These are phyloP conservation scores for Suillus luteus DNA, from an alignment of 768 basidiomycete species.

Conservation along the genomic window DNA sequence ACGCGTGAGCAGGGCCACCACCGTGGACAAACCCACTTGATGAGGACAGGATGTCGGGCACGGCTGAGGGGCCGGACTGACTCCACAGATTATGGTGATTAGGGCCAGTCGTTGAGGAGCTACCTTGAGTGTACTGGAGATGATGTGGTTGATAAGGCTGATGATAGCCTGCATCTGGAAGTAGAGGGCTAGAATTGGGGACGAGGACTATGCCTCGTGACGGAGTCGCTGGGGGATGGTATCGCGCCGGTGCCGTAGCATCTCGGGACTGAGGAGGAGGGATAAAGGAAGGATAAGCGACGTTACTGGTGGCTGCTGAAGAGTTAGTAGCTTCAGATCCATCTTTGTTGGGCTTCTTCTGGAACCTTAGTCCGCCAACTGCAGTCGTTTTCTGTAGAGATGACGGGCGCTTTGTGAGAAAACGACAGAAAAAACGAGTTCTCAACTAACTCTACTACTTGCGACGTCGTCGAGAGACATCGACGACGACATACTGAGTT, in stretches of 20 bases:
- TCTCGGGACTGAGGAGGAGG: slow-evolving; percentile 75
- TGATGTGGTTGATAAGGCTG: slow-evolving; percentile 41
- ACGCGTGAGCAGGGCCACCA: slow-evolving; percentile 48
- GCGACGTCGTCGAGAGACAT: slow-evolving; percentile 54
- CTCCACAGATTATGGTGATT: slow-evolving; percentile 40
- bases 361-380: slow-evolving; percentile 49
- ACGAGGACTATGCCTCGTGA: slow-evolving; percentile 65
- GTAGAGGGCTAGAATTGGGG: slow-evolving; percentile 72
- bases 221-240: slow-evolving; percentile 50
- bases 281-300: slow-evolving; percentile 42
- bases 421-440: slow-evolving; percentile 30
- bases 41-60: slow-evolving; percentile 56
- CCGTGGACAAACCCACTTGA: slow-evolving; percentile 59
- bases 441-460: slow-evolving; percentile 51
- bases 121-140: slow-evolving; percentile 42
- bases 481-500: slow-evolving; percentile 24
- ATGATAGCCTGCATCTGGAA: slow-evolving; percentile 40
- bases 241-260: slow-evolving; percentile 67
- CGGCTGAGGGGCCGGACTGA: slow-evolving; percentile 34
- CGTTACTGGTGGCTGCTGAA: slow-evolving; percentile 65
- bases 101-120: slow-evolving; percentile 43
- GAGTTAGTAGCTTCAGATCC: slow-evolving; percentile 34
- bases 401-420: slow-evolving; percentile 37
- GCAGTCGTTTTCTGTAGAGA: slow-evolving; percentile 40
- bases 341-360: slow-evolving; percentile 41